Conservation (phyloP, 1,284 basidiomycete species). For the Prillingera fragicola region DNA sequence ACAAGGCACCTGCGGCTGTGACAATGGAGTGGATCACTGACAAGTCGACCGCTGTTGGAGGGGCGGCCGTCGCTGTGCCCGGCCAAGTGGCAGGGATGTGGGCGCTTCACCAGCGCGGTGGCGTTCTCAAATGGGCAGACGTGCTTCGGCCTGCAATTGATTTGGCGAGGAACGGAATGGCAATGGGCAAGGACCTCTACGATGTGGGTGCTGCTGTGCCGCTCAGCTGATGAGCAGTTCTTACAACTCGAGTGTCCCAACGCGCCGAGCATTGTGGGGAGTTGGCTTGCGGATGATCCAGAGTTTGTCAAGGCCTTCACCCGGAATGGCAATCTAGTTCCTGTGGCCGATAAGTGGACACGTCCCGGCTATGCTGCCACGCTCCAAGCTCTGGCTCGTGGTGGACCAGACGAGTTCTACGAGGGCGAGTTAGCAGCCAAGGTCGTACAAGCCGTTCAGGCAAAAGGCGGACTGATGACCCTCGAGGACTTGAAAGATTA, state of each 20-base stretch:
- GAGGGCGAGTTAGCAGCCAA: slow-evolving; percentile 30
- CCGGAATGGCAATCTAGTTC: slow-evolving; percentile 25
- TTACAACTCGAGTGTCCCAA: slow-evolving; percentile 6
- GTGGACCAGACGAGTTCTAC: slow-evolving; percentile 36
- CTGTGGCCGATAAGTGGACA: slow-evolving; percentile 19
- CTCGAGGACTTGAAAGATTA: slow-evolving; percentile 38
- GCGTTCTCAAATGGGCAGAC: slow-evolving; percentile 23
- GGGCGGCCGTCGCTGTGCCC: slow-evolving; percentile 33
- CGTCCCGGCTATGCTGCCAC: slow-evolving; percentile 35
- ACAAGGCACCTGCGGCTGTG: slow-evolving; percentile 17
- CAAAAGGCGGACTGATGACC: slow-evolving; percentile 35
- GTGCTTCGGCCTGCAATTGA: slow-evolving; percentile 22
- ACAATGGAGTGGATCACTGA: slow-evolving; percentile 18
- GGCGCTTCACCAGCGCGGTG: slow-evolving; percentile 27
- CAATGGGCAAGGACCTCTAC: slow-evolving; percentile 44
- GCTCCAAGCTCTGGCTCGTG: slow-evolving; percentile 28
- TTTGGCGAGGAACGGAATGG: slow-evolving; percentile 57
- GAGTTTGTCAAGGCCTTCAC: slow-evolving; percentile 14
- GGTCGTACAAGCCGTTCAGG: slow-evolving; percentile 26
- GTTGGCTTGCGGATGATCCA: slow-evolving; percentile 10
- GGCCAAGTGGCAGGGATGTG: slow-evolving; percentile 30
- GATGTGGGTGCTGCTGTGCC: slow-evolving; percentile 15
- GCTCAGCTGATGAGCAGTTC: slow-evolving; percentile 4
- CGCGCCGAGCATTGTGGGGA: slow-evolving; percentile 5
- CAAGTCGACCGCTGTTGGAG: slow-evolving; percentile 18